Evolutionary conservation across 2,329 filamentous ascomycete genomes (phyloP).

Genomic region (Bipolaris bicolor): DNA sequence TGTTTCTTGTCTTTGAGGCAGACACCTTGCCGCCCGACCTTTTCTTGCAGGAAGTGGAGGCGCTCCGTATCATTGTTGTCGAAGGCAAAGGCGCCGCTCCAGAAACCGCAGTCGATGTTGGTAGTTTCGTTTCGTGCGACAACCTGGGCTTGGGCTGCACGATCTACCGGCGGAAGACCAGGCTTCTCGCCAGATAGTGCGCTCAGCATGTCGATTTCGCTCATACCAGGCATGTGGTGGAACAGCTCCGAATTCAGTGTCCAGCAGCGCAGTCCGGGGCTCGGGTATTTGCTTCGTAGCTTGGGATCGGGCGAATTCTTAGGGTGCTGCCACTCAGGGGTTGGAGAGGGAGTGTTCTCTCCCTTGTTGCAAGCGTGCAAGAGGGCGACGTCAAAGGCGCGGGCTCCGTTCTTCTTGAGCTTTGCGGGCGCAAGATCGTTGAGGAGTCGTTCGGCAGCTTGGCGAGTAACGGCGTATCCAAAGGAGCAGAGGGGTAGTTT

Average conservation of each 20-base stretch:
- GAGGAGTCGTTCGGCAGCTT: slow-evolving; percentile 48
- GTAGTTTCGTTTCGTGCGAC: slow-evolving; percentile 43
- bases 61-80: slow-evolving; percentile 38
- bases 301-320: slow-evolving; percentile 28
- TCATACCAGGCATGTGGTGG: slow-evolving; percentile 51
- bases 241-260: slow-evolving; percentile 54
- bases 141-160: slow-evolving; percentile 42
- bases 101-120: slow-evolving; percentile 51
- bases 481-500: slow-evolving; percentile 55
- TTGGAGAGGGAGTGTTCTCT: slow-evolving; percentile 38
- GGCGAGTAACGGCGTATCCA: slow-evolving; percentile 52
- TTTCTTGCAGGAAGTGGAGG: slow-evolving; percentile 44
- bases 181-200: slow-evolving; percentile 36
- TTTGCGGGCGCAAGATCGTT: slow-evolving; percentile 48
- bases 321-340: slow-evolving; percentile 26
- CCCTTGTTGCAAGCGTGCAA: slow-evolving; percentile 50
- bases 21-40: slow-evolving; percentile 47
- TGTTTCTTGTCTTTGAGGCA: slow-evolving; percentile 45
- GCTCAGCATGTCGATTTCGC: slow-evolving; percentile 47
- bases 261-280: slow-evolving; percentile 50
- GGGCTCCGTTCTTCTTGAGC: slow-evolving; percentile 33
- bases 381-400: slow-evolving; percentile 53
- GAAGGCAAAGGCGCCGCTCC: slow-evolving; percentile 47
- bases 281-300: slow-evolving; percentile 38
- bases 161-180: slow-evolving; percentile 45